Conservation (phyloP, 208 protist species). For the Ichthyophonus hoferi region DNA sequence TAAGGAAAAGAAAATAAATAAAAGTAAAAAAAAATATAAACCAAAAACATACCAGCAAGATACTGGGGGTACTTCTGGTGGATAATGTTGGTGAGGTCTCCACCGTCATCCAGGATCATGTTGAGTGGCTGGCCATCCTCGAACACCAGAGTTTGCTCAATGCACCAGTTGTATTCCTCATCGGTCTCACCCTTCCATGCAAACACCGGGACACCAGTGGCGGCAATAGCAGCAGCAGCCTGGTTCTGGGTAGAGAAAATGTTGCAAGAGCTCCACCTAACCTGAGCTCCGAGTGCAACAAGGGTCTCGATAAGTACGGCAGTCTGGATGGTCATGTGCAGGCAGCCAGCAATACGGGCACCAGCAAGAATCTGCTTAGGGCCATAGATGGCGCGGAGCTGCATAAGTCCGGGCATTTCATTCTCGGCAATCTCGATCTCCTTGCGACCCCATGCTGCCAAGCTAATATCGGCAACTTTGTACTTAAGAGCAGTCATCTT, state of each 20-base stretch:
- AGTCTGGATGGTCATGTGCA: slow-evolving; percentile 99
- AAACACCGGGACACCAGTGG: slow-evolving; percentile 89
- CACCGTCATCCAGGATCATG: slow-evolving; percentile 99
- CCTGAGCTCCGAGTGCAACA: slow-evolving; percentile 87
- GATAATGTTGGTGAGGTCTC: slow-evolving; percentile 95
- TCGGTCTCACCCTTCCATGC: slow-evolving; percentile 99
- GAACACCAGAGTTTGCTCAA: slow-evolving; percentile 81
- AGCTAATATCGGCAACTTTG: slow-evolving; percentile 78
- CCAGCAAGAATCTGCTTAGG: slow-evolving; percentile 57
- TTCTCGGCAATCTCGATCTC: slow-evolving; percentile 94
- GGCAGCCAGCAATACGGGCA: slow-evolving; percentile 92
- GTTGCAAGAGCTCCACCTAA: slow-evolving; percentile 84
- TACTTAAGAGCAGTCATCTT: slow-evolving; percentile 24
- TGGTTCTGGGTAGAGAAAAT: slow-evolving; percentile 99
- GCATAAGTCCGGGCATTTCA: slow-evolving; percentile 99
- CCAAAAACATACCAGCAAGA: slow-evolving; percentile 41
- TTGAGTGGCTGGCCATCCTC: slow-evolving; percentile 67
- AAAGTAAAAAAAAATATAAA: too few relatives aligned
- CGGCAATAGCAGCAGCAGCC: slow-evolving; percentile 83
- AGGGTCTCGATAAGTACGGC: slow-evolving; percentile 99
- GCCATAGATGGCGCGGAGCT: slow-evolving; percentile 71
- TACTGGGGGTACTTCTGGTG: slow-evolving; percentile 80
- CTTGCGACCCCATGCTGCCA: slow-evolving; percentile 93
- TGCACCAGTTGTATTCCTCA: slow-evolving; percentile 98
- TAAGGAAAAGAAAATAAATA: too few relatives aligned